phyloP scores from a whole-genome alignment of 345 rosid species.

The Erysimum cheiranthoides region DNA sequence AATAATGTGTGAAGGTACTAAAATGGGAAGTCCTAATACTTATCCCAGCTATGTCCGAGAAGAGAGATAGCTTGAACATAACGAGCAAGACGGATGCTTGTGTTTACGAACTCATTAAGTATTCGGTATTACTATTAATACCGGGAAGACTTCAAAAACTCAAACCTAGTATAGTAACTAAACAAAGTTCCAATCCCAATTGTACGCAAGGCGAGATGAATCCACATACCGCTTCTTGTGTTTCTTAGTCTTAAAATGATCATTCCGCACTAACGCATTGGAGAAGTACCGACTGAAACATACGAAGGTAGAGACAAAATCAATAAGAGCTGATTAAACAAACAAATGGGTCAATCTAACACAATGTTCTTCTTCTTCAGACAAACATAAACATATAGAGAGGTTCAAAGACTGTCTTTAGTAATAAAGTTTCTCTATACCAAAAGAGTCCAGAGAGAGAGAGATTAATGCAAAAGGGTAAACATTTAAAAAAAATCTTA shows the following conservation, averaged over 20 bases:
- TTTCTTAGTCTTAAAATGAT: slow-evolving; percentile 89
- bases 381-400: background rate
- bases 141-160: too few species aligned
- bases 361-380: background rate
- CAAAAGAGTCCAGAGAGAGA: background rate
- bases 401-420: background rate
- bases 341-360: background rate
- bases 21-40: background rate
- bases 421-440: background rate
- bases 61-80: background rate
- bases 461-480: background rate
- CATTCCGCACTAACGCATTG: slow-evolving; percentile 62
- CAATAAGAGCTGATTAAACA: background rate
- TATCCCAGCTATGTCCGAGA: background rate
- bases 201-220: background rate
- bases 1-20: background rate
- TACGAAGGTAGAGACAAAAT: background rate
- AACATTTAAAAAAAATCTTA: slow-evolving; percentile 38
- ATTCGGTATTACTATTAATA: too few species aligned
- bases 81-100: background rate
- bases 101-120: too few species aligned
- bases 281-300: slow-evolving; percentile 83
- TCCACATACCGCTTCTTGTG: slow-evolving; percentile 81
- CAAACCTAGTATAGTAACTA: too few species aligned
- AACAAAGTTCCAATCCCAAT: background rate